Evolutionary conservation across 2,329 filamentous ascomycete genomes (phyloP).

Genomic region (Didymella sp.): DNA sequence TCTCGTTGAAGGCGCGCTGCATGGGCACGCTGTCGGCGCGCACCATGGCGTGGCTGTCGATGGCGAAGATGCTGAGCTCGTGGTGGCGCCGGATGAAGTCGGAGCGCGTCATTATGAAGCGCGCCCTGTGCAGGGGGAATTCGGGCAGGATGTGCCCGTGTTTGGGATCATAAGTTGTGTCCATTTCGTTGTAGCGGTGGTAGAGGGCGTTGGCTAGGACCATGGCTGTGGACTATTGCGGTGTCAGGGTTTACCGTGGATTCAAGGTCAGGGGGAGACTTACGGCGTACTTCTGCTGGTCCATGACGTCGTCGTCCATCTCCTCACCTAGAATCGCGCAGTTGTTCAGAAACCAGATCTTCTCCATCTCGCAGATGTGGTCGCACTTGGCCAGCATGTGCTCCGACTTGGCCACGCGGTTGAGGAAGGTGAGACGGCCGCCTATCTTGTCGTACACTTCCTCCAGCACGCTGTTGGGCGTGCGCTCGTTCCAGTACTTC

Average conservation of each 20-base stretch:
- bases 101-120: slow-evolving; percentile 89
- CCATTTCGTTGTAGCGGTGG: slow-evolving; percentile 74
- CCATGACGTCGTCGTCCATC: slow-evolving; percentile 98
- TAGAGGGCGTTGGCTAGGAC: slow-evolving; percentile 89
- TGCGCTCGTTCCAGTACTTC: slow-evolving; percentile 73
- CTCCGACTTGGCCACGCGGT: slow-evolving; percentile 82
- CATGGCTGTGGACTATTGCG: slow-evolving; percentile 81
- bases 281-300: slow-evolving; percentile 94
- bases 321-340: slow-evolving; percentile 77
- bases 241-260: no score
- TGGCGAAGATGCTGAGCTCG: slow-evolving; percentile 93
- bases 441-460: slow-evolving; percentile 87
- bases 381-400: slow-evolving; percentile 84
- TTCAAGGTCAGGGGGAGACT: slow-evolving; percentile 44
- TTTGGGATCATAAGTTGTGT: slow-evolving; percentile 67
- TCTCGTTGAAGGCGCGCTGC: slow-evolving; percentile 88
- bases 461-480: slow-evolving; percentile 65
- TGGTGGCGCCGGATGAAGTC: slow-evolving; percentile 95
- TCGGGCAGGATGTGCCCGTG: slow-evolving; percentile 79
- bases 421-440: slow-evolving; percentile 85
- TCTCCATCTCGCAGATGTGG: slow-evolving; percentile 72
- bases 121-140: slow-evolving; percentile 57
- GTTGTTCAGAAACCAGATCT: slow-evolving; percentile 78
- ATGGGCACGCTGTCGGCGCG: slow-evolving; percentile 95
- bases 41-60: slow-evolving; percentile 85